phyloP scores from a whole-genome alignment of 2,329 filamentous ascomycete genomes.

The Colletotrichum lini region DNA sequence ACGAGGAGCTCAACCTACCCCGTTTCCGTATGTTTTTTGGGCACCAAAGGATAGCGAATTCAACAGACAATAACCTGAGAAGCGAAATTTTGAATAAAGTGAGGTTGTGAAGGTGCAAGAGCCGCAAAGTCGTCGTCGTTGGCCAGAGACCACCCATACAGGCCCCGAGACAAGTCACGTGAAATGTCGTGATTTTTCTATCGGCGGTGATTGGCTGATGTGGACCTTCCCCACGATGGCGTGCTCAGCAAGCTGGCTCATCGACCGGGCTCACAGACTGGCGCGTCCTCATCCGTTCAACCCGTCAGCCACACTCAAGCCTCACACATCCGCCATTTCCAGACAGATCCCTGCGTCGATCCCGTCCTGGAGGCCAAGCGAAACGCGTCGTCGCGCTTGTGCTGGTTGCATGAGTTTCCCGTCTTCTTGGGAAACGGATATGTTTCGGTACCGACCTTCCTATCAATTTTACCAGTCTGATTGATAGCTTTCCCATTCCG shows the following conservation, averaged over 20 bases:
- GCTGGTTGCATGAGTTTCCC: slow-evolving; percentile 9
- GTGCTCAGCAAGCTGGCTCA: slow-evolving; percentile 32
- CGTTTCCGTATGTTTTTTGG: slow-evolving; percentile 25
- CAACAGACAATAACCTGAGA: slow-evolving; percentile 25
- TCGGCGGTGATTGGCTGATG: slow-evolving; percentile 33
- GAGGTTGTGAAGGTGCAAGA: slow-evolving; percentile 39
- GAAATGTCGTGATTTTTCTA: slow-evolving; percentile 44
- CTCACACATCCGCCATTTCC: slow-evolving; percentile 6
- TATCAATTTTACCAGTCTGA: slow-evolving; percentile 12
- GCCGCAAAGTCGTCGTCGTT: slow-evolving; percentile 36
- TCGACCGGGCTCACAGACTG: neutral
- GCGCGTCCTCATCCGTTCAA: no score
- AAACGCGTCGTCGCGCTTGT: slow-evolving; percentile 26
- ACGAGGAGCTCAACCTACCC: slow-evolving; percentile 40
- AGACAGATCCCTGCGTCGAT: slow-evolving; percentile 26
- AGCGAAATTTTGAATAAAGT: slow-evolving; percentile 3
- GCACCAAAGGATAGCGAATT: slow-evolving; percentile 39
- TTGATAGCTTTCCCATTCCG: slow-evolving; percentile 22
- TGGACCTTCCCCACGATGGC: slow-evolving; percentile 30
- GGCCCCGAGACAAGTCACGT: slow-evolving; percentile 35
- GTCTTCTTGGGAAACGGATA: slow-evolving; percentile 4
- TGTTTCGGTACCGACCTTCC: slow-evolving; percentile 35
- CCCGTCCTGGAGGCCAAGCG: neutral
- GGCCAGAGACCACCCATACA: slow-evolving; percentile 35
- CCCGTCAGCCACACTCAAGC: slow-evolving; percentile 14